Evolutionary conservation across 2,329 filamentous ascomycete genomes (phyloP).

Genomic region (Talaromyces atroroseus): DNA sequence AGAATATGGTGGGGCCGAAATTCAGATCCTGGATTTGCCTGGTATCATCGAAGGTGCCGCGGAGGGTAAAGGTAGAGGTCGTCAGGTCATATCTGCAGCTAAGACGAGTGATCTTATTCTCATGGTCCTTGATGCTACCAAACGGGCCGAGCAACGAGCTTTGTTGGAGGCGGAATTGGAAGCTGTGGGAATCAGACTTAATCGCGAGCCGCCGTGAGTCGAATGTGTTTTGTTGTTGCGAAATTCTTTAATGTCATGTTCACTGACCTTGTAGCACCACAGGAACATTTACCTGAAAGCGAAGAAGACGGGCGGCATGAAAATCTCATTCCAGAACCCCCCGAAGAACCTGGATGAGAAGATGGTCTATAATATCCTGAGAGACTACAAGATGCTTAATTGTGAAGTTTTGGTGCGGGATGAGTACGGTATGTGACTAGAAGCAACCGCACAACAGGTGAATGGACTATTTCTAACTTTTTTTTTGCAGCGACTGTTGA

Average conservation of each 20-base stretch:
- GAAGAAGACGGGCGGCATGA: conserved; percentile 97
- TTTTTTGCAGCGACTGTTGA: conserved; percentile 69
- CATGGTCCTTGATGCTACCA: conserved; percentile 96
- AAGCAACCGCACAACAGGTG: background rate
- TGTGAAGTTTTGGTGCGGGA: conserved; percentile 93
- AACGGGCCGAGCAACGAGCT: conserved; percentile 86
- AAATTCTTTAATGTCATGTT: background rate
- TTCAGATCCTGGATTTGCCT: conserved; percentile 93
- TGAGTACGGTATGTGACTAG: conserved; percentile 58
- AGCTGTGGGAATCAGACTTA: conserved; percentile 88
- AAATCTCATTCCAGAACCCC: conserved; percentile 88
- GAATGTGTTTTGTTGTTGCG: background rate
- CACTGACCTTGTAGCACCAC: background rate
- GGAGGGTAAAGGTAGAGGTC: conserved; percentile 89
- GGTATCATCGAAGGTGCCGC: conserved; percentile 97
- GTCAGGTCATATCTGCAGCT: conserved; percentile 94
- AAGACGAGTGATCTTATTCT: conserved; percentile 97
- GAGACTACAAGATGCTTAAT: conserved; percentile 98
- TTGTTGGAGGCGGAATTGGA: conserved; percentile 88
- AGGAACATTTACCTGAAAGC: conserved; percentile 96
- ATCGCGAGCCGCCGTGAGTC: conserved; percentile 78
- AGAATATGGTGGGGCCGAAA: conserved; percentile 96
- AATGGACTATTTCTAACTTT: conserved; percentile 2
- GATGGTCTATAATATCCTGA: conserved; percentile 95
- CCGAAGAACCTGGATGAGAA: conserved; percentile 93